Conservation (phyloP, 208 protist genomes). For the Trypanosoma lewisi region DNA sequence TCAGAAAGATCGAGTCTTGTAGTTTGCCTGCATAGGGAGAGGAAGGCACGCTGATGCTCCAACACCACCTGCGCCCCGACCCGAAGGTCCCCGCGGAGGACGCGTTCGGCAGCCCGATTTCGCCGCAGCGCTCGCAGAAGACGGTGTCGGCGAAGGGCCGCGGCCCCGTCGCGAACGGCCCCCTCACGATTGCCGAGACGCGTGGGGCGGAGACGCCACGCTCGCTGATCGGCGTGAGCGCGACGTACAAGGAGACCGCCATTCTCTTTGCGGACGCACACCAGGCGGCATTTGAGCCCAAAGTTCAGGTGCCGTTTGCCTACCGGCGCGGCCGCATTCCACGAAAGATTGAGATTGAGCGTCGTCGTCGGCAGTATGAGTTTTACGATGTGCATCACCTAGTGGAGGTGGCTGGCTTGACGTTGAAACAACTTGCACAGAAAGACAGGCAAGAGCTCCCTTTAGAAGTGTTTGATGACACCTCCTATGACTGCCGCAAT, state of each 20-base stretch:
- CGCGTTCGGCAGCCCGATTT: not conserved
- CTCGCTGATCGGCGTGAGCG: slow-evolving; percentile 49
- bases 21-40: not conserved
- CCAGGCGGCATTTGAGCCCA: slow-evolving; percentile 90
- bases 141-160: not conserved
- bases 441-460: slow-evolving; percentile 75
- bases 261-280: slow-evolving; percentile 78
- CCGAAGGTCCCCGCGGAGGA: not conserved
- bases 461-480: slow-evolving; percentile 95
- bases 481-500: slow-evolving; percentile 92
- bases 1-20: not conserved
- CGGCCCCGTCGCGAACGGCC: not conserved
- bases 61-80: slow-evolving; percentile 27
- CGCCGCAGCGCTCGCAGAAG: not conserved
- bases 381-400: slow-evolving; percentile 76
- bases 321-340: slow-evolving; percentile 88
- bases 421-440: slow-evolving; percentile 57
- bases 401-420: slow-evolving; percentile 68
- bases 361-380: slow-evolving; percentile 90
- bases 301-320: slow-evolving; percentile 94
- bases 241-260: slow-evolving; percentile 78
- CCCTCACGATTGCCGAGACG: not conserved
- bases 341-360: slow-evolving; percentile 94
- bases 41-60: slow-evolving; percentile 14
- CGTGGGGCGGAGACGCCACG: not conserved